Evolutionary conservation across 305 asterid genomes (phyloP).

Genomic region (Lippia alba): DNA sequence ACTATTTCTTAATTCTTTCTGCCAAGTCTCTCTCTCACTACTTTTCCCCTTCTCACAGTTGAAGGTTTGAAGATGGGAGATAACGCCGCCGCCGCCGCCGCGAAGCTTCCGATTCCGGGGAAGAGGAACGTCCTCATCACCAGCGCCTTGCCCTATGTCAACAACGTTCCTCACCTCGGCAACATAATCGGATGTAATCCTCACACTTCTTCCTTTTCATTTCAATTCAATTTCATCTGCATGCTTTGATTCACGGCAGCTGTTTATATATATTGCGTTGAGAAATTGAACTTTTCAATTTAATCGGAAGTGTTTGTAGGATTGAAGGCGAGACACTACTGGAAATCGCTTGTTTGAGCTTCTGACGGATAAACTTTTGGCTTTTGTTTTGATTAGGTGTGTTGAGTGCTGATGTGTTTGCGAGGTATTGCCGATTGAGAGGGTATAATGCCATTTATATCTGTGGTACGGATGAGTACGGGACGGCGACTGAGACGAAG

Average conservation of each 20-base stretch:
- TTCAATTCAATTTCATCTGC: conserved; percentile 22
- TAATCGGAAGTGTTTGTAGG: background rate
- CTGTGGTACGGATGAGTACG: conserved; percentile 76
- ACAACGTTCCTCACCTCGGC: conserved; percentile 96
- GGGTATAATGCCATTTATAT: conserved; percentile 60
- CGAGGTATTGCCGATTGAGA: conserved; percentile 79
- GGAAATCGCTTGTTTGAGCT: background rate
- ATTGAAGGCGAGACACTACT: background rate
- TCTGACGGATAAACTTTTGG: conserved; percentile 5
- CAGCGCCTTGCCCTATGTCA: conserved; percentile 93
- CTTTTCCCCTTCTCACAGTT: background rate
- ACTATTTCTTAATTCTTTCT: too few relatives aligned
- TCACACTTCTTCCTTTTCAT: background rate
- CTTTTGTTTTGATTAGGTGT: conserved; percentile 60
- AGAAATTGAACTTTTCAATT: too few relatives aligned
- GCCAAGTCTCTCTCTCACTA: background rate
- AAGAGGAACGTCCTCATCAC: conserved; percentile 86
- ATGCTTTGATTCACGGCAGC: conserved; percentile 17
- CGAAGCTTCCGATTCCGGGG: conserved; percentile 76
- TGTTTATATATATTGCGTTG: background rate
- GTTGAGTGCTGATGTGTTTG: conserved; percentile 94
- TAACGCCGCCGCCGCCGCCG: conserved; percentile 25
- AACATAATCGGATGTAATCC: conserved; percentile 88
- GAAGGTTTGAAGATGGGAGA: conserved; percentile 44
- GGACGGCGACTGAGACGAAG: conserved; percentile 73